A percentile compares a stretch with the other conserved stretches of the same genome.
These are phyloP conservation scores for Stropharia rugosoannulata DNA, from an alignment of 768 basidiomycete genomes.

Conservation along the genomic window DNA sequence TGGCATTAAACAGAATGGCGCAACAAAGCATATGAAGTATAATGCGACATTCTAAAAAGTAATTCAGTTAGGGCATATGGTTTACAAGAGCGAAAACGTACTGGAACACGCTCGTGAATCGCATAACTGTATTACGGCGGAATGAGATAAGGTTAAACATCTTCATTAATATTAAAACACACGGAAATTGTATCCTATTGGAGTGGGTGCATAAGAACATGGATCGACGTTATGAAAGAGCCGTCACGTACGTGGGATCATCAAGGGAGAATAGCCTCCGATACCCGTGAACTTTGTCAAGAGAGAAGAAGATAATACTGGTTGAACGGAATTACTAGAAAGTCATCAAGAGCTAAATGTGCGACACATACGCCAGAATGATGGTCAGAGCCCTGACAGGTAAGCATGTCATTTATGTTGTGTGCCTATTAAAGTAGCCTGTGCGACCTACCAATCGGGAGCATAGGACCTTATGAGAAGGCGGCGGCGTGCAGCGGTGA, in stretches of 20 bases:
- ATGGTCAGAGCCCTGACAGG: constrained; percentile 64
- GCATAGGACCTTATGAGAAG: constrained; percentile 62
- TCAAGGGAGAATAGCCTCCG: constrained; percentile 74
- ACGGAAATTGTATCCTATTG: constrained; percentile 41
- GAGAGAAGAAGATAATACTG: constrained; percentile 61
- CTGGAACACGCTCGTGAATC: constrained; percentile 76
- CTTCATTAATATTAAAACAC: constrained; percentile 17
- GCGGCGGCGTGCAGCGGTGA: constrained; percentile 32
- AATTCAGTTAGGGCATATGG: neutral
- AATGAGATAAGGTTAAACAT: neutral
- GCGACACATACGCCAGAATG: constrained; percentile 53
- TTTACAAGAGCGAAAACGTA: constrained; percentile 28
- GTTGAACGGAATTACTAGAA: neutral
- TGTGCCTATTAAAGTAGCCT: neutral
- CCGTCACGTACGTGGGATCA: constrained; percentile 65
- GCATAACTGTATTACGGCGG: constrained; percentile 48
- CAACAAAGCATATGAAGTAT: constrained; percentile 52
- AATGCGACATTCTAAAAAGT: constrained; percentile 43
- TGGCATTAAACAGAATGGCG: constrained; percentile 71
- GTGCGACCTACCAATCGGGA: constrained; percentile 65
- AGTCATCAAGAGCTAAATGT: neutral
- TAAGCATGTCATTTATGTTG: neutral
- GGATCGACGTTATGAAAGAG: neutral
- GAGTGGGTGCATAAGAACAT: constrained; percentile 15
- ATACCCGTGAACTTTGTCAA: constrained; percentile 71